Evolutionary conservation across 2,329 filamentous ascomycete species (phyloP).

Genomic region (Pseudogymnoascus sp.): DNA sequence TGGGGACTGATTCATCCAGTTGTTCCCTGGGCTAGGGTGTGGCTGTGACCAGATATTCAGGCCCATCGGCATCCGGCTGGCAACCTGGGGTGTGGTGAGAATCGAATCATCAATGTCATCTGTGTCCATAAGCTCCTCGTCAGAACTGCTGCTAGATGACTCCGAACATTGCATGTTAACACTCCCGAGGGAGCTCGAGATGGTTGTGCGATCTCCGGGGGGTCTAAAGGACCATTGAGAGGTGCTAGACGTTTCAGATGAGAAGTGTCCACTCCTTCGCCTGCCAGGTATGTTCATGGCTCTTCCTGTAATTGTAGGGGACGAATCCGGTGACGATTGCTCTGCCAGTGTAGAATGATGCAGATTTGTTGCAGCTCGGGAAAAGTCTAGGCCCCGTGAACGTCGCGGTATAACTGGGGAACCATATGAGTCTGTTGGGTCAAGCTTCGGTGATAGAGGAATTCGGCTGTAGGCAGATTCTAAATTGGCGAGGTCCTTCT

Average conservation of each 20-base stretch:
- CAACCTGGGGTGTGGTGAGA: slow-evolving; percentile 72
- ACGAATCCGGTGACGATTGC: slow-evolving; percentile 80
- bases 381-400: slow-evolving; percentile 87
- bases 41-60: slow-evolving; percentile 17
- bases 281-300: slow-evolving; percentile 56
- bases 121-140: slow-evolving; percentile 64
- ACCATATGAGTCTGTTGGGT: slow-evolving; percentile 75
- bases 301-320: slow-evolving; percentile 71
- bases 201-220: slow-evolving; percentile 59
- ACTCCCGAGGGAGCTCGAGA: slow-evolving; percentile 60
- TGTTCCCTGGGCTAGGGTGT: slow-evolving; percentile 45
- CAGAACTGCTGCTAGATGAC: slow-evolving; percentile 64
- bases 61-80: slow-evolving; percentile 46
- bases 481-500: slow-evolving; percentile 36
- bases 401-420: slow-evolving; percentile 84
- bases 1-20: slow-evolving; percentile 62
- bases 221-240: slow-evolving; percentile 66
- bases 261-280: slow-evolving; percentile 39
- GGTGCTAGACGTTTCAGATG: slow-evolving; percentile 34
- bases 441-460: slow-evolving; percentile 78
- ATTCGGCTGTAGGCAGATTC: slow-evolving; percentile 47
- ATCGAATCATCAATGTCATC: slow-evolving; percentile 71
- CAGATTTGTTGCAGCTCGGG: slow-evolving; percentile 83
- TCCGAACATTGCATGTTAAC: slow-evolving; percentile 65
- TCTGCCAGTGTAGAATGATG: slow-evolving; percentile 94